Conservation (phyloP, 495 filamentous ascomycete genomes). For the Aspergillus steynii region DNA sequence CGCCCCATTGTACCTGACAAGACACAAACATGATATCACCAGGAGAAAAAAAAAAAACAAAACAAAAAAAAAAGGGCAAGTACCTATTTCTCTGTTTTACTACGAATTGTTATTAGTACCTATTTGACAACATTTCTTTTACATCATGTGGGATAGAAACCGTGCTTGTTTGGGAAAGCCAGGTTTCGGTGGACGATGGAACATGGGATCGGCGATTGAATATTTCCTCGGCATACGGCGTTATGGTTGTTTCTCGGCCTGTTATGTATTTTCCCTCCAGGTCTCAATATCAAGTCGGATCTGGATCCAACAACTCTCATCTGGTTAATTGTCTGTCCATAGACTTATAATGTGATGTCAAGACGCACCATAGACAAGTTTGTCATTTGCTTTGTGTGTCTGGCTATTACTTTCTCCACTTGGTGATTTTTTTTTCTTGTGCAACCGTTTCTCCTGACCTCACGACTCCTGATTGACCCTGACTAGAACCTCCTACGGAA, state of each 20-base stretch:
- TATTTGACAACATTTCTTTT: background rate
- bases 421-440: background rate
- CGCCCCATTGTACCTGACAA: background rate
- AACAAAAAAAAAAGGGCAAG: background rate
- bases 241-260: background rate
- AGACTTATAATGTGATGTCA: constrained; percentile 7
- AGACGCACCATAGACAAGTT: background rate
- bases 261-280: constrained; percentile 7
- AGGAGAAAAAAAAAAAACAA: background rate
- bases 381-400: background rate
- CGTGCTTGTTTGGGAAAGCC: background rate
- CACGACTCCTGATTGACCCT: background rate
- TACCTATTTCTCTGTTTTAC: background rate
- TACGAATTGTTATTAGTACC: background rate
- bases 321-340: constrained; percentile 6
- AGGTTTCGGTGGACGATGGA: constrained; percentile 2
- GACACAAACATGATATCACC: background rate
- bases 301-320: constrained; percentile 2
- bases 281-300: constrained; percentile 9
- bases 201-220: constrained; percentile 1
- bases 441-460: background rate
- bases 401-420: background rate
- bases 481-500: background rate
- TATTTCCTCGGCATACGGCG: constrained; percentile 5
- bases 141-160: background rate